Evolutionary conservation across 345 rosid genomes (phyloP).

Genomic region (Boechera divaricarpa): DNA sequence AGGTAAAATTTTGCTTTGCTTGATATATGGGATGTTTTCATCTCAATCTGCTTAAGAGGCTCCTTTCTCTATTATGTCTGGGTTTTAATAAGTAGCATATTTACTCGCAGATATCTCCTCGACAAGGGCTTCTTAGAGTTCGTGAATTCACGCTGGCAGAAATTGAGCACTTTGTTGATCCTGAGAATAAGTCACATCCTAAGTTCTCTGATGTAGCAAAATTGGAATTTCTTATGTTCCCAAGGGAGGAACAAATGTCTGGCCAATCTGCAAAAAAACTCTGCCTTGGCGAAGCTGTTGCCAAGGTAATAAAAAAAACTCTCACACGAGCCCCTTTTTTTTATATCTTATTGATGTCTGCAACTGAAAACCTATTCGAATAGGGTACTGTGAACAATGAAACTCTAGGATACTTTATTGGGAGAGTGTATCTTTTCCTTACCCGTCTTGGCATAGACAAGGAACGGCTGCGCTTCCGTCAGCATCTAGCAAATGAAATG

Average conservation of each 20-base stretch:
- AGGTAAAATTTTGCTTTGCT: slow-evolving; percentile 53
- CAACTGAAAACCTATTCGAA: slow-evolving; percentile 17
- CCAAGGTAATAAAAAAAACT: slow-evolving; percentile 48
- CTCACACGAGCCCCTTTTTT: background rate
- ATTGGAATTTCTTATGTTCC: slow-evolving; percentile 89
- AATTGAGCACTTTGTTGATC: slow-evolving; percentile 97
- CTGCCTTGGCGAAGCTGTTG: slow-evolving; percentile 77
- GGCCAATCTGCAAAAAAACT: slow-evolving; percentile 75
- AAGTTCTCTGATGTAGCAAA: slow-evolving; percentile 70
- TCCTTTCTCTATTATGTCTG: background rate
- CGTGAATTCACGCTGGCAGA: slow-evolving; percentile 97
- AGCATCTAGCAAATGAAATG: slow-evolving; percentile 98
- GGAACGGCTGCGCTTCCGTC: slow-evolving; percentile 82
- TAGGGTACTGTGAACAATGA: slow-evolving; percentile 94
- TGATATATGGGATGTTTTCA: background rate
- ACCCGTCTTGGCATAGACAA: slow-evolving; percentile 80
- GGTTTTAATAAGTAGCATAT: background rate
- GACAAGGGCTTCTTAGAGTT: slow-evolving; percentile 95
- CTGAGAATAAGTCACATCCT: slow-evolving; percentile 92
- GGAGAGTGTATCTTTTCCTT: slow-evolving; percentile 90
- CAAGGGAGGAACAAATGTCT: slow-evolving; percentile 85
- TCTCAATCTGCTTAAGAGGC: background rate
- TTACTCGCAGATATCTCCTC: slow-evolving; percentile 81
- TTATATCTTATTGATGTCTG: slow-evolving; percentile 25
- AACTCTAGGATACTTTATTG: slow-evolving; percentile 96